Percentiles rank a stretch among this genome's conserved stretches.
Evolutionary conservation across 2,329 filamentous ascomycete genomes (phyloP).

Genomic region (Ploettnerulaceae sp.): DNA sequence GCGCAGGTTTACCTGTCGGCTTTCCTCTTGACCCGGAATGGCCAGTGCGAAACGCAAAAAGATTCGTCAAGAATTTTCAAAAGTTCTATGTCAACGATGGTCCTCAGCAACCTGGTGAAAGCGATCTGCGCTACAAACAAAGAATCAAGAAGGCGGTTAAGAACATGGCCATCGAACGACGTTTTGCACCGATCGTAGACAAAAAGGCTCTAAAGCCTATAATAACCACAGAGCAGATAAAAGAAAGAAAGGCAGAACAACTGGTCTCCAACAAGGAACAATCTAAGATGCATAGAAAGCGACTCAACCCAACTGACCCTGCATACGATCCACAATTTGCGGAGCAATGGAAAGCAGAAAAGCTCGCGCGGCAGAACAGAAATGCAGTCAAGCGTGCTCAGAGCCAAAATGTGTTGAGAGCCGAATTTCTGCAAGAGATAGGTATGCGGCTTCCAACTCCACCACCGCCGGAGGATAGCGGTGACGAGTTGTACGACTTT

Average conservation of each 20-base stretch:
- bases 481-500: slow-evolving; percentile 8
- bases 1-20: not conserved
- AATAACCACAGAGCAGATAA: too few relatives aligned
- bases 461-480: slow-evolving; percentile 10
- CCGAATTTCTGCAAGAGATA: not conserved
- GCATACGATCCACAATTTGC: not conserved
- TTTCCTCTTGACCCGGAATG: not conserved
- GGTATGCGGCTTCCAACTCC: slow-evolving; percentile 6
- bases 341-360: not conserved
- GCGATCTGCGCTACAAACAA: not conserved
- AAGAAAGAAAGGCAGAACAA: too few relatives aligned
- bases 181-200: not conserved
- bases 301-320: too few relatives aligned
- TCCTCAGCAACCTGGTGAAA: not conserved
- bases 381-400: not conserved
- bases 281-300: too few relatives aligned
- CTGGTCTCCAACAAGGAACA: too few relatives aligned
- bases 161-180: slow-evolving; percentile 7
- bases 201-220: too few relatives aligned
- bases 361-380: not conserved
- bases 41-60: not conserved
- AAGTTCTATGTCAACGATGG: slow-evolving; percentile 8
- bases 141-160: not conserved
- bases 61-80: not conserved
- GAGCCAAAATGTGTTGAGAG: not conserved